Conservation (phyloP, 2,329 filamentous ascomycete genomes). For the Aspergillus tubingensis region DNA sequence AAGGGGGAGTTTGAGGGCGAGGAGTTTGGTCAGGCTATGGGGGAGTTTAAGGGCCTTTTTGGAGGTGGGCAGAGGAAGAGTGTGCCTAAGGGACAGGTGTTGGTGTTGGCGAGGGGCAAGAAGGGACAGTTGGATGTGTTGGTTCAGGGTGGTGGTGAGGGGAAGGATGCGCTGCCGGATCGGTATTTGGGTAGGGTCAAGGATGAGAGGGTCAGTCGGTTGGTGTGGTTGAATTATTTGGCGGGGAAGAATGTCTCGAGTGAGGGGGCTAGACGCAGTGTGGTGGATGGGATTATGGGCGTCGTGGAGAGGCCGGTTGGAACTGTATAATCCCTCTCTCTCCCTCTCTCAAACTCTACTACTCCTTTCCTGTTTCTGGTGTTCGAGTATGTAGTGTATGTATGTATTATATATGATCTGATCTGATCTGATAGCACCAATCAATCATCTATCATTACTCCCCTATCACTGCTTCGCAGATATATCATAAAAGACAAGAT, state of each 20-base stretch:
- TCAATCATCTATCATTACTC: neutral
- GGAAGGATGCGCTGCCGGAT: constrained; percentile 40
- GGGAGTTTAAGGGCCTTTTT: constrained; percentile 79
- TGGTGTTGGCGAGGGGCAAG: constrained; percentile 70
- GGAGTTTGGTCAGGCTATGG: constrained; percentile 72
- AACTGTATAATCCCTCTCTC: constrained; percentile 56
- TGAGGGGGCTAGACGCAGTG: constrained; percentile 74
- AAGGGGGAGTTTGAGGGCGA: constrained; percentile 65
- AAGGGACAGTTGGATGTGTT: constrained; percentile 67
- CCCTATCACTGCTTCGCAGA: neutral
- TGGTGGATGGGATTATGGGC: constrained; percentile 84
- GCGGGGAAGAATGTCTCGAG: constrained; percentile 84
- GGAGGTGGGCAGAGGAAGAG: constrained; percentile 66
- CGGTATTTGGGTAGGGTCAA: constrained; percentile 68
- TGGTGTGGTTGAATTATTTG: constrained; percentile 89
- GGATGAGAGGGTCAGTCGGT: constrained; percentile 77
- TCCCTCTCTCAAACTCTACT: no score
- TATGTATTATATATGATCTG: neutral
- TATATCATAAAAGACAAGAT: neutral
- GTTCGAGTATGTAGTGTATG: neutral
- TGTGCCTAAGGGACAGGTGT: constrained; percentile 75
- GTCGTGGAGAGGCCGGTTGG: constrained; percentile 87
- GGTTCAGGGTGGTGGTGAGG: constrained; percentile 55
- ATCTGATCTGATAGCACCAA: neutral
- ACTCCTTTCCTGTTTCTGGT: neutral